A percentile compares a stretch with the other conserved stretches of the same genome.
Evolutionary conservation across 2,329 filamentous ascomycete species (phyloP).

Genomic region (Calcarisporium arbuscula): DNA sequence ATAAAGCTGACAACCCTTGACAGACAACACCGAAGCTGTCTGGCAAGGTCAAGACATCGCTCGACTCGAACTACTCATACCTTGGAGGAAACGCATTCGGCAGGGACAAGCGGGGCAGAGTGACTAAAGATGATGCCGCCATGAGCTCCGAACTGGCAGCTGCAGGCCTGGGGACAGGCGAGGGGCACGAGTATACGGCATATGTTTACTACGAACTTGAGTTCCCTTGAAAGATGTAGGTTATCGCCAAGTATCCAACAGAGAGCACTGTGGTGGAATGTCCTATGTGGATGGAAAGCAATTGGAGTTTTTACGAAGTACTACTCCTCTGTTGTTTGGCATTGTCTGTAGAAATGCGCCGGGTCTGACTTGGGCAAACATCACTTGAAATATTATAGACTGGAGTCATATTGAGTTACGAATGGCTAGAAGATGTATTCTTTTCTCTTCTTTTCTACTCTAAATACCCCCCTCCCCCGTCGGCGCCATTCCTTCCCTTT

Average conservation of each 20-base stretch:
- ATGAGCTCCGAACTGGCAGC: slow-evolving; percentile 79
- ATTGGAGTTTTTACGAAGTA: no score
- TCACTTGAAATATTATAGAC: no score
- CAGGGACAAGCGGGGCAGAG: slow-evolving; percentile 85
- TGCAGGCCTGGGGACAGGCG: slow-evolving; percentile 59
- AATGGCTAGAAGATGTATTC: no score
- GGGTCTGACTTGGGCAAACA: no score
- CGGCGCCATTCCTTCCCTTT: slow-evolving; percentile 8
- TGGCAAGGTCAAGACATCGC: slow-evolving; percentile 69
- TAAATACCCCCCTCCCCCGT: no score
- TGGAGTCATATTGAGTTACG: no score
- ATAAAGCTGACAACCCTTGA: slow-evolving; percentile 9
- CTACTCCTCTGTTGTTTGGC: no score
- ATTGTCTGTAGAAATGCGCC: no score
- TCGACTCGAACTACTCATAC: slow-evolving; percentile 84
- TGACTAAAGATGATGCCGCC: slow-evolving; percentile 81
- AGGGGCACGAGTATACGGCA: slow-evolving; percentile 81
- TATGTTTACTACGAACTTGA: slow-evolving; percentile 98
- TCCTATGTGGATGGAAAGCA: no score
- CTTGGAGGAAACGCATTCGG: slow-evolving; percentile 92
- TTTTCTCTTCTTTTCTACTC: no score
- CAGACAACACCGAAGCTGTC: slow-evolving; percentile 78
- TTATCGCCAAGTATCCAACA: no score
- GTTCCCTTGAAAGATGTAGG: slow-evolving; percentile 49
- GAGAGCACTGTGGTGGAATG: no score